Base-by-base conservation (phyloP, 257 asterid species). In the Petunia secreta region DNA sequence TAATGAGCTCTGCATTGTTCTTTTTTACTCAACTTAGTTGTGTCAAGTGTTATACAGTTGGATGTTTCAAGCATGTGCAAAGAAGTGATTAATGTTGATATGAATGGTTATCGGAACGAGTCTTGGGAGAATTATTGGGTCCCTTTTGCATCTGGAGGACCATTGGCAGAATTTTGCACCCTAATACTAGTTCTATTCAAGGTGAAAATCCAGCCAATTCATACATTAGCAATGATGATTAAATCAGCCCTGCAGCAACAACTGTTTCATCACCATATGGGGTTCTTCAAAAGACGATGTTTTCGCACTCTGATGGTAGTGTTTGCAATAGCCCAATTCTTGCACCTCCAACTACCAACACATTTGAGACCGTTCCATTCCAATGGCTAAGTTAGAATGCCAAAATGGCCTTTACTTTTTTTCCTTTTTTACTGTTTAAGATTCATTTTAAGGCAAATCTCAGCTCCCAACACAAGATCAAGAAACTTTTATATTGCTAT, bases 91-190 rank as follows among this genome's bases (percentile, higher is more conserved):
- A 50, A 10, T 46, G 36, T 71, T 25, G 25, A 25, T 14, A 48
- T 71, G 77, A 71, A 73, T 73, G 10, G 60, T 6, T 25, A 73
- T 73, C 46, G 34, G 62, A 40, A 73, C 77, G 50, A 73, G 44
- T 48, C 8, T 50, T 71, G 77, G 77, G 77, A 50, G 62, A 71
- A 73, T 44, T 10, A 34, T 59, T 92, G 91, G 90, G 85, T 79
- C 78, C 87, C 90, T 6, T 89, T 88, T 75, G 83, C 83, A 1
- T 85, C 65, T 8, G 98, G 98, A 1, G 97, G 98, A 50, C 98
- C 98, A 16, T 88, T 94, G 11, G 98, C 93, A 1, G 98, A 94
- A 88, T 86, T 15, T 53, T 94, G 85, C 92, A 87, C 13, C 86
- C 88, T 0, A 86, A 89, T 25, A 75, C 85, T 1, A 53, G 78